phyloP scores from a whole-genome alignment of 106 monocot species.

The Allium sativum region DNA sequence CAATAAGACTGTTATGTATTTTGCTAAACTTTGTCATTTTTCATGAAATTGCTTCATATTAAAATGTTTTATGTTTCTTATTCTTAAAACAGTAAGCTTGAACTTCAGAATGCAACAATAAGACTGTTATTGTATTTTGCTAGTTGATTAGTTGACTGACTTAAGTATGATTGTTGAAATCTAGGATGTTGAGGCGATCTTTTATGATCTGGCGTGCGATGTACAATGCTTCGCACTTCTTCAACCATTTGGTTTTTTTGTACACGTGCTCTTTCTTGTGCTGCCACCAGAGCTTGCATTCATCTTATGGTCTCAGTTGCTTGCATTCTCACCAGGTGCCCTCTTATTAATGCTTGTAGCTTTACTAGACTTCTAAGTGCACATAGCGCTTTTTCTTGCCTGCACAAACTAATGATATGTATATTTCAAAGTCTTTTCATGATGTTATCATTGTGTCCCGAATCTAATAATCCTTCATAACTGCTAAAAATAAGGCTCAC shows the following conservation, averaged over 20 bases:
- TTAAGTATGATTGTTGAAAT: constrained; percentile 29
- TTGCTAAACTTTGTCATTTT: too few species aligned
- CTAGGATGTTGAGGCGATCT: constrained; percentile 30
- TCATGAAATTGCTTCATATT: too few species aligned
- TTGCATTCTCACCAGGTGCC: constrained; percentile 52
- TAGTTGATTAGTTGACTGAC: too few species aligned
- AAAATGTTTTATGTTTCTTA: too few species aligned
- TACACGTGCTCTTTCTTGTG: constrained; percentile 31
- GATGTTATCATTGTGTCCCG: neutral
- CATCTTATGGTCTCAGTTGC: constrained; percentile 31
- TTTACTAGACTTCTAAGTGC: constrained; percentile 58
- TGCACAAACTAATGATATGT: constrained; percentile 4
- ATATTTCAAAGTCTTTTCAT: neutral
- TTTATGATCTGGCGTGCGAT: constrained; percentile 7
- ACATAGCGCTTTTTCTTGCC: constrained; percentile 63
- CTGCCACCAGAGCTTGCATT: constrained; percentile 34
- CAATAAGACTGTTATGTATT: too few species aligned
- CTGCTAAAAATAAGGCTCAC: neutral
- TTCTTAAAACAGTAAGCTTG: too few species aligned
- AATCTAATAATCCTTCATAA: too few species aligned
- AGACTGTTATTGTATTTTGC: too few species aligned
- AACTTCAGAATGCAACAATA: too few species aligned
- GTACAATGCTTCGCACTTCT: constrained; percentile 8
- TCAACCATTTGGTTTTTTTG: constrained; percentile 21
- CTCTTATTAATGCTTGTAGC: constrained; percentile 64